phyloP scores from a whole-genome alignment of 176 grass and related monocot genomes.

The Ensete glaucum region DNA sequence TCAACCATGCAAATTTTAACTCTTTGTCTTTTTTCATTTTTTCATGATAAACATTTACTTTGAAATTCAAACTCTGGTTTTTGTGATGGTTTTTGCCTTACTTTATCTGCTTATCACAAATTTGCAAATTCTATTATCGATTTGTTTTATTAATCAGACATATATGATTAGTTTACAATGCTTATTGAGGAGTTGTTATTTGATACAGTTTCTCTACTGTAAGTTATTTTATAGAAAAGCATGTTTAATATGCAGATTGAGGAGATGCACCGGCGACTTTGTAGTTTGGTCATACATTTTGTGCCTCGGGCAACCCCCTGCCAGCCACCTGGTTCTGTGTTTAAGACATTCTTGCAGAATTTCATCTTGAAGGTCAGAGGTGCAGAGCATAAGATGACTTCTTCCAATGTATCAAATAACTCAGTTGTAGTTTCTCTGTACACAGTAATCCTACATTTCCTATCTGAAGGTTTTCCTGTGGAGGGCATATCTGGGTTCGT shows the following conservation, averaged over 20 bases:
- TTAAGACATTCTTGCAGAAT: slow-evolving; percentile 61
- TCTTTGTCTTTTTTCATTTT: neutral
- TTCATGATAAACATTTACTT: neutral
- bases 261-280: slow-evolving; percentile 63
- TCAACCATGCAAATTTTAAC: neutral
- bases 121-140: neutral
- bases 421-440: slow-evolving; percentile 65
- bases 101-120: neutral
- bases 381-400: slow-evolving; percentile 43
- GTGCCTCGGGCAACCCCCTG: slow-evolving; percentile 33
- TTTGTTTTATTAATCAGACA: too few species aligned
- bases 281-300: slow-evolving; percentile 64
- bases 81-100: neutral
- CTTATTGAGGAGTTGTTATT: neutral
- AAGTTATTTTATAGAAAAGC: neutral
- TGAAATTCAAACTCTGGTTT: neutral
- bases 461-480: slow-evolving; percentile 61
- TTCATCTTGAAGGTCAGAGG: slow-evolving; percentile 44
- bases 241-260: slow-evolving; percentile 49
- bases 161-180: neutral
- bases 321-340: slow-evolving; percentile 58
- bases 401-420: slow-evolving; percentile 37
- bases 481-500: slow-evolving; percentile 32
- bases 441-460: slow-evolving; percentile 61
- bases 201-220: neutral